Evolutionary conservation across 1,284 basidiomycete species (phyloP), one percentile per base, ranked within the genome.

Genomic region (Sporisorium scitamineum): DNA sequence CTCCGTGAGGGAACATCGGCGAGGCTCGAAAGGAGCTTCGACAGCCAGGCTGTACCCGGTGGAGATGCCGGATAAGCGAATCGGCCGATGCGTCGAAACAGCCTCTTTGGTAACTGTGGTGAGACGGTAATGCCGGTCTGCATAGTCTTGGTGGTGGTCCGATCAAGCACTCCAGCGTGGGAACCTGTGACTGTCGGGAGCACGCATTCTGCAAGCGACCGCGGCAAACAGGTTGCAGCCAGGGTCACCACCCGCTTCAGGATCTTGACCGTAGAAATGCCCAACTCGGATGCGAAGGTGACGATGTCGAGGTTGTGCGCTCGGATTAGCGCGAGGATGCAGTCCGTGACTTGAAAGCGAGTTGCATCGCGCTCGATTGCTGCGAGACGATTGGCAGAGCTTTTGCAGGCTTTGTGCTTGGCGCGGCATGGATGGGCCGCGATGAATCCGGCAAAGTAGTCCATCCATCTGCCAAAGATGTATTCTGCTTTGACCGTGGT

Each of bases 51-150:
- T 50, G 34, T 9, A 9, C 18, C 16, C 27, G 18, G 18, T 8
- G 18, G 8, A 8, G n/a, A 42, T 42, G 39, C n/a, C n/a, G 18
- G 5, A 2, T 18, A 26, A 6, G 47, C 54, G 8, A 20, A 41
- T 6, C 26, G 27, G 14, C 59, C 58, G n/a, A 73, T 62, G 39
- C 59, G 66, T 8, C 71, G 66, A 18, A 74, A 74, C 16, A 74
- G 41, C 20, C 71, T 52, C 42, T 69, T 74, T 1, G 71, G 71
- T 9, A 74, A 18, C 16, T 56, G 55, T n/a, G 6, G 16, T 2
- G 5, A 41, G 16, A n/a, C n/a, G n/a, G n/a, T n/a, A n/a, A n/a
- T n/a, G n/a, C n/a, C n/a, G n/a, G n/a, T n/a, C n/a, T n/a, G 10
- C 14, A 13, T 29, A 18, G 16, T 20, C 7, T 20, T 13, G 10